phyloP scores from a whole-genome alignment of 768 basidiomycete genomes.

The Leucocoprinus sp. region DNA sequence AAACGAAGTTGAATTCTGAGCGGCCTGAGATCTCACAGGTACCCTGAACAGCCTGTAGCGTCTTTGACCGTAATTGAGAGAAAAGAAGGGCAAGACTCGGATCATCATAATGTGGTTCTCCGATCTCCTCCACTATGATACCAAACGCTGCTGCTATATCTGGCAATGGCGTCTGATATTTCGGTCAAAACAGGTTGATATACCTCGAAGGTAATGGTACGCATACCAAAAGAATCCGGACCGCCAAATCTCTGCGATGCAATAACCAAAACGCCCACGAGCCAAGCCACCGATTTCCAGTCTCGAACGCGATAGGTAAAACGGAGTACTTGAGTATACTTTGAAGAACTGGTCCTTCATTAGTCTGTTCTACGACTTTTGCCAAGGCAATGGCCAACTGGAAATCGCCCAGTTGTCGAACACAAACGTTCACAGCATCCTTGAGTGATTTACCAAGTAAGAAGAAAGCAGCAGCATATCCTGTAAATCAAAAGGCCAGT shows the following conservation, averaged over 20 bases:
- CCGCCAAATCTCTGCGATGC: slow-evolving; percentile 79
- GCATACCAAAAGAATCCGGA: slow-evolving; percentile 82
- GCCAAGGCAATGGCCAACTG: slow-evolving; percentile 86
- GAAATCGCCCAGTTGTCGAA: slow-evolving; percentile 83
- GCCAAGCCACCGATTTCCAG: slow-evolving; percentile 88
- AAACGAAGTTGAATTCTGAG: slow-evolving; percentile 90
- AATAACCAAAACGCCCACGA: slow-evolving; percentile 97
- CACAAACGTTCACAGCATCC: slow-evolving; percentile 87
- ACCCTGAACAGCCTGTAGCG: slow-evolving; percentile 88
- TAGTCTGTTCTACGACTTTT: slow-evolving; percentile 73
- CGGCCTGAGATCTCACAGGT: slow-evolving; percentile 84
- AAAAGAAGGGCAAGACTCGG: slow-evolving; percentile 88
- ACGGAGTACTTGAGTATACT: slow-evolving; percentile 68
- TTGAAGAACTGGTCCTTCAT: slow-evolving; percentile 69
- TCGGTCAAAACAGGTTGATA: background rate
- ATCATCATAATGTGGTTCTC: slow-evolving; percentile 87
- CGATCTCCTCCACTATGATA: slow-evolving; percentile 54
- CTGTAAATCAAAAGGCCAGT: slow-evolving; percentile 31
- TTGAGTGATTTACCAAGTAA: slow-evolving; percentile 80
- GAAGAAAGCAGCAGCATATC: slow-evolving; percentile 99
- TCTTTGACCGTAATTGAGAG: slow-evolving; percentile 82
- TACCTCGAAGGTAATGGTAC: background rate
- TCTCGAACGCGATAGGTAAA: slow-evolving; percentile 74
- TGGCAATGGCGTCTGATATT: slow-evolving; percentile 59
- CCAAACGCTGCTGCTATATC: slow-evolving; percentile 58